Percentiles rank a stretch among this genome's conserved stretches.
Evolutionary conservation across 2,329 filamentous ascomycete genomes (phyloP).

Genomic region (Ceratocystis alfenasii): DNA sequence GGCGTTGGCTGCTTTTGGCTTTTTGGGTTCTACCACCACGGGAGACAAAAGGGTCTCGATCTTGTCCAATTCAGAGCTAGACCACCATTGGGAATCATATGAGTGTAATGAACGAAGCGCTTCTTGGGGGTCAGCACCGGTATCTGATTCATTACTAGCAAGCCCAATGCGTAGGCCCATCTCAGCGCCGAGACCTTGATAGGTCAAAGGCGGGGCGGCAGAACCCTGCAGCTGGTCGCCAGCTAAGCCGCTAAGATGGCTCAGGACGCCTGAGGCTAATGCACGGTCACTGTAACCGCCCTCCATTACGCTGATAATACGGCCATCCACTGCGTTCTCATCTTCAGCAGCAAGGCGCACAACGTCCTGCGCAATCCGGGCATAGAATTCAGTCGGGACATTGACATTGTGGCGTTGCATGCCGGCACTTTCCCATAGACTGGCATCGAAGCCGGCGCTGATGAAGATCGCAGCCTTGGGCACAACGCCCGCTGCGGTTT

Average conservation of each 20-base stretch:
- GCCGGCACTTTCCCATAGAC: constrained; percentile 78
- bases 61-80: constrained; percentile 49
- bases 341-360: constrained; percentile 71
- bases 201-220: constrained; percentile 23
- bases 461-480: constrained; percentile 85
- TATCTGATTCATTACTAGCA: constrained; percentile 8
- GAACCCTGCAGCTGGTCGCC: constrained; percentile 35
- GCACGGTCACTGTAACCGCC: constrained; percentile 93
- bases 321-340: constrained; percentile 62
- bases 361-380: constrained; percentile 75
- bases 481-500: constrained; percentile 45
- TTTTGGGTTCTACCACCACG: constrained; percentile 38
- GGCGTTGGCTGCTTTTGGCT: constrained; percentile 40
- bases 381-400: constrained; percentile 94
- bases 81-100: constrained; percentile 65
- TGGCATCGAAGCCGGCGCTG: constrained; percentile 93
- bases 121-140: constrained; percentile 8
- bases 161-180: constrained; percentile 43
- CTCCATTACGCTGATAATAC: constrained; percentile 86
- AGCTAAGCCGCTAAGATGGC: constrained; percentile 75
- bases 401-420: constrained; percentile 97
- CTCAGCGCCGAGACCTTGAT: constrained; percentile 42
- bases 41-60: constrained; percentile 50
- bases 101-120: constrained; percentile 29
- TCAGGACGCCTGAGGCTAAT: constrained; percentile 74